phyloP scores from a whole-genome alignment of 805 yeast species.

The Ogataea salicorniae region DNA sequence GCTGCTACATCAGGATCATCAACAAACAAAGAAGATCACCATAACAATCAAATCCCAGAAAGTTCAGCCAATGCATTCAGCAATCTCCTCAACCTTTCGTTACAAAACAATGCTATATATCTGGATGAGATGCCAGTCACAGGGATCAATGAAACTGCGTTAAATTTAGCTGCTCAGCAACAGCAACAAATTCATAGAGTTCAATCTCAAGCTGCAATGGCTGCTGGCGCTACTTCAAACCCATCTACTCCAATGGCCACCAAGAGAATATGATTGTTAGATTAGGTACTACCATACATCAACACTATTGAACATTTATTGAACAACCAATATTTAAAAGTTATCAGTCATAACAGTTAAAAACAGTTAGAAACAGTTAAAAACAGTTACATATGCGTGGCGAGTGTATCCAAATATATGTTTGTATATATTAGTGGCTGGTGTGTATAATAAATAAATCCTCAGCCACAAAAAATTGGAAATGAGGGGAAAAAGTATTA shows the following conservation, averaged over 20 bases:
- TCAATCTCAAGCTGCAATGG: not conserved
- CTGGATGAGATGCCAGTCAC: slow-evolving; percentile 23
- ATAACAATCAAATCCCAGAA: slow-evolving; percentile 12
- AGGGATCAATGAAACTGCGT: slow-evolving; percentile 16
- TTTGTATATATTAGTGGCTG: too few species aligned
- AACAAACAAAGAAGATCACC: not conserved
- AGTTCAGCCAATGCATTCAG: slow-evolving; percentile 26
- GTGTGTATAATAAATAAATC: too few species aligned
- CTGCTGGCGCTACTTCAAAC: too few species aligned
- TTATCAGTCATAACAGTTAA: not conserved
- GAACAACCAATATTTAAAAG: not conserved
- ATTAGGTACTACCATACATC: too few species aligned
- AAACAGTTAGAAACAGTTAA: too few species aligned
- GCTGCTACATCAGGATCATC: not conserved
- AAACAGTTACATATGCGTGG: too few species aligned
- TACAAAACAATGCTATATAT: slow-evolving; percentile 22
- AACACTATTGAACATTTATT: too few species aligned
- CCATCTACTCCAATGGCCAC: too few species aligned
- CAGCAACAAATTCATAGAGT: not conserved
- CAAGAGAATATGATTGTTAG: too few species aligned
- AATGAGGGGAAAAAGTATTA: too few species aligned
- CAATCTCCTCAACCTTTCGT: slow-evolving; percentile 24
- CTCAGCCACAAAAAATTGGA: too few species aligned
- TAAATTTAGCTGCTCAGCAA: slow-evolving; percentile 5
- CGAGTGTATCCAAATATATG: too few species aligned